Base-by-base conservation (phyloP, 208 protist species). In the Porcisia hertigi region DNA sequence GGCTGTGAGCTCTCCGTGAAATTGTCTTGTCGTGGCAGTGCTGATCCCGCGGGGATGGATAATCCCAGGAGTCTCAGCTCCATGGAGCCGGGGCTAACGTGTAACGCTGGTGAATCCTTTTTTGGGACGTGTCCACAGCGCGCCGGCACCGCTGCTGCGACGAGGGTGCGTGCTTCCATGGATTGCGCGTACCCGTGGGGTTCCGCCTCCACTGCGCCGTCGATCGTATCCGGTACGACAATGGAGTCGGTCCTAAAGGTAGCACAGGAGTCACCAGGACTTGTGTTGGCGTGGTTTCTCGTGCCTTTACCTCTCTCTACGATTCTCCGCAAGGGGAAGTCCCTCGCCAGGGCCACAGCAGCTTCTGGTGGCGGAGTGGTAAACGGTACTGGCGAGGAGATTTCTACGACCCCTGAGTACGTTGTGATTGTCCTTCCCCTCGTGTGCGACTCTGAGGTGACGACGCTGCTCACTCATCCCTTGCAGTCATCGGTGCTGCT, bases 391-490 rank as follows among this genome's bases (percentile, higher is more conserved):
- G 25, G 20, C 52, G 43, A 25, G 12, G 52, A 72, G 62, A 65
- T 45, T 30, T 62, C 58, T 20, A 16, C 62, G 18, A 58, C 71
- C 30, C 58, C 76, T 36, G 76, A 77, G 53, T 69, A 74, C 54
- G n/a, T 92, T 3, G 77, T 83, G 12, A 79, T 88, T n/a, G 69
- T 88, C 20, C 77, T 81, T 7, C 88, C 86, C 34, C 84, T 92
- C 12, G 83, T 92, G 36, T 89, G 88, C 69, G 86, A 92, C 79
- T 64, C 76, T 20, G 88, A 87, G 66, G 84, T 92, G 49, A 80
- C 36, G 57, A 79, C 82, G 53, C 25, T 92, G 74, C 67, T 87
- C 1, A 73, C 76, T 6, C 81, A 88, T 64, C 84, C 88, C 20
- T 82, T 85, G 54, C 83, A 74, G 41, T 81, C 83, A 4, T 69